Evolutionary conservation across 2,329 filamentous ascomycete species (phyloP).

Genomic region (Calcarisporium arbuscula): DNA sequence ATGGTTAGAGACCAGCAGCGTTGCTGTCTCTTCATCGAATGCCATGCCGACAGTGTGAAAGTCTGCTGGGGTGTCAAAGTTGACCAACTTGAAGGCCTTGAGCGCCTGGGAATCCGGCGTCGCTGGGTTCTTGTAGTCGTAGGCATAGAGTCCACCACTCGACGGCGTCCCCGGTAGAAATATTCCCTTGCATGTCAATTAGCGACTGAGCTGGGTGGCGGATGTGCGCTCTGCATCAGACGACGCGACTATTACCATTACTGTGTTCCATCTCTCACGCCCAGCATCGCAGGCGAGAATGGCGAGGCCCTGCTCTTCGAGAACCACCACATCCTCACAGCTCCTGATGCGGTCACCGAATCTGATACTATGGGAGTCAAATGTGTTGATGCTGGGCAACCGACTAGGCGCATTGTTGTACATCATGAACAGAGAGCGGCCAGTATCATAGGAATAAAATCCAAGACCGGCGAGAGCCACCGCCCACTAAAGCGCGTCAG

Average conservation of each 20-base stretch:
- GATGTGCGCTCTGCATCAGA: no score
- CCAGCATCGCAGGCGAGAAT: conserved; percentile 32
- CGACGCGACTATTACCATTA: conserved; percentile 24
- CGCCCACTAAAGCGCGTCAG: no score
- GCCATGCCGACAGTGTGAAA: conserved; percentile 35
- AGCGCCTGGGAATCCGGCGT: conserved; percentile 13
- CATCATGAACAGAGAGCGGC: conserved; percentile 16
- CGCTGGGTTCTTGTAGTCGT: conserved; percentile 23
- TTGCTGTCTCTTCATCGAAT: conserved; percentile 26
- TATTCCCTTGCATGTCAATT: conserved; percentile 17
- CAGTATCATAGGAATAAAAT: no score
- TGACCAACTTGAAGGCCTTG: conserved; percentile 13
- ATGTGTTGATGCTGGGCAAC: conserved; percentile 20
- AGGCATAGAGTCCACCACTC: conserved; percentile 27
- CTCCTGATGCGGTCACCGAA: conserved; percentile 30
- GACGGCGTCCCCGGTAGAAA: conserved; percentile 12
- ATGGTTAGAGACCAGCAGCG: conserved; percentile 32
- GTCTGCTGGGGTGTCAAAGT: conserved; percentile 22
- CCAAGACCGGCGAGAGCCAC: no score
- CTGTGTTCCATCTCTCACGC: conserved; percentile 33
- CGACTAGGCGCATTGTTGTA: conserved; percentile 23
- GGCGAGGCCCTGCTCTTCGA: conserved; percentile 28
- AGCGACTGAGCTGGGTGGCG: neutral
- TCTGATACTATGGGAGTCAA: conserved; percentile 21
- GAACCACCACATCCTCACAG: conserved; percentile 32